These are phyloP conservation scores for Trichosporon sp. DNA, from an alignment of 1,284 basidiomycete genomes.

Conservation along the genomic window DNA sequence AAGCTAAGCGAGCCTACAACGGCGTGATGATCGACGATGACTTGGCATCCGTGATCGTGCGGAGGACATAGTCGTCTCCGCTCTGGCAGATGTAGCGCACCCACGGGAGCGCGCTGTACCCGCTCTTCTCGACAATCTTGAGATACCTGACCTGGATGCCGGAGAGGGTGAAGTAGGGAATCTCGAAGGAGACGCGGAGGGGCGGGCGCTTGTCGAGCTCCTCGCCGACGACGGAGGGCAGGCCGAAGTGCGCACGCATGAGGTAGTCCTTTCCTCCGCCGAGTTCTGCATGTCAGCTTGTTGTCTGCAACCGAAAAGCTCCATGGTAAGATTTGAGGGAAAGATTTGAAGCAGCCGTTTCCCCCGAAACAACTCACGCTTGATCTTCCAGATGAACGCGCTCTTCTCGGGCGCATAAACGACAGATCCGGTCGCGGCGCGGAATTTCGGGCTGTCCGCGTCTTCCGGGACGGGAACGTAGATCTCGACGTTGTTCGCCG, in stretches of 20 bases:
- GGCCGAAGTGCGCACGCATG: slow-evolving; percentile 93
- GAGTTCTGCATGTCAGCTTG: slow-evolving; percentile 53
- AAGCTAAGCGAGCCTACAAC: slow-evolving; percentile 35
- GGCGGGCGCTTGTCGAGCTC: slow-evolving; percentile 70
- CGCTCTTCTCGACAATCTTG: slow-evolving; percentile 98
- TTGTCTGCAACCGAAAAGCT: no score
- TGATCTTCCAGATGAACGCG: slow-evolving; percentile 97
- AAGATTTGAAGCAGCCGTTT: no score
- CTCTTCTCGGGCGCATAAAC: slow-evolving; percentile 95
- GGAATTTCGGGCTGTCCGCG: slow-evolving; percentile 94
- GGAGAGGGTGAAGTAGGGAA: slow-evolving; percentile 95
- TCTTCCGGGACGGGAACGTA: slow-evolving; percentile 98
- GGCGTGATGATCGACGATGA: slow-evolving; percentile 52
- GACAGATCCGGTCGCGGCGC: slow-evolving; percentile 73
- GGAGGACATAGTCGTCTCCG: slow-evolving; percentile 80
- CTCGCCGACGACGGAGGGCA: slow-evolving; percentile 82
- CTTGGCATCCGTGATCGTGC: slow-evolving; percentile 55
- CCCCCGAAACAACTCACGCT: slow-evolving; percentile 57
- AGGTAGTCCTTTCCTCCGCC: slow-evolving; percentile 90
- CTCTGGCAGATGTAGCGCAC: slow-evolving; percentile 76
- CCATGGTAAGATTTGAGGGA: no score
- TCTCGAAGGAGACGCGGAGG: slow-evolving; percentile 48
- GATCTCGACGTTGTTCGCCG: slow-evolving; percentile 98
- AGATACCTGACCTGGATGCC: slow-evolving; percentile 87
- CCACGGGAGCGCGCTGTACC: slow-evolving; percentile 70